A percentile compares a stretch with the other conserved stretches of the same genome.
Evolutionary conservation across 78 protist genomes (phyloP).

Genomic region (Speleostelium caveatum): DNA sequence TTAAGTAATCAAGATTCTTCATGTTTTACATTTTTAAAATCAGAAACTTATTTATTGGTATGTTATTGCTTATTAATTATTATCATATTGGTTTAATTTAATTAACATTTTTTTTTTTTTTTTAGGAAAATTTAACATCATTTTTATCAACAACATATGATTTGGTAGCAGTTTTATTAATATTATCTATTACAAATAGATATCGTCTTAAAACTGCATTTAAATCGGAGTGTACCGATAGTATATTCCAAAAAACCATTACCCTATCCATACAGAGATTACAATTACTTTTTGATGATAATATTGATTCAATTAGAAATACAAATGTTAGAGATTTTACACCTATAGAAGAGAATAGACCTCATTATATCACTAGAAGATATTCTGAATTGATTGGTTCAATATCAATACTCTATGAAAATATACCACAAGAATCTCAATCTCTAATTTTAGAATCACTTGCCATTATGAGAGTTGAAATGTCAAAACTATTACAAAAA

Average conservation of each 20-base stretch:
- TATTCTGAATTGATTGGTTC: conserved; percentile 71
- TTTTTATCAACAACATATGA: conserved; percentile 48
- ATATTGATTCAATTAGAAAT: conserved; percentile 34
- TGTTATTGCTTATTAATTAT: not conserved
- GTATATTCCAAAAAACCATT: conserved; percentile 16
- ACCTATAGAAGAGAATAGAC: conserved; percentile 70
- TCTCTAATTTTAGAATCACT: conserved; percentile 13
- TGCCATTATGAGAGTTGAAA: conserved; percentile 41
- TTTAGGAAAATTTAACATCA: conserved; percentile 38
- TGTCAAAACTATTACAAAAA: conserved; percentile 17
- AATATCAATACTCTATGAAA: conserved; percentile 4
- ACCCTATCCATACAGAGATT: not conserved
- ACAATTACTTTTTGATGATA: conserved; percentile 5
- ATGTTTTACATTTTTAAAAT: conserved; percentile 8
- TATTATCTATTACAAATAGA: conserved; percentile 41
- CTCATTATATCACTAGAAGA: conserved; percentile 56
- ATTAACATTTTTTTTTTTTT: too few species aligned
- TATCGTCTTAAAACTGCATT: not conserved
- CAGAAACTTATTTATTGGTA: conserved; percentile 27
- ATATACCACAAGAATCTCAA: conserved; percentile 3
- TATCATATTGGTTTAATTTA: not conserved
- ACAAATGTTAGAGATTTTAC: conserved; percentile 30
- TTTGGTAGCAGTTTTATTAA: conserved; percentile 22
- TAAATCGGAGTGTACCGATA: conserved; percentile 30
- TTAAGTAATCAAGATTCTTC: conserved; percentile 19